Evolutionary conservation across 2,329 filamentous ascomycete species (phyloP).

Genomic region (Coniochaeta sp.): DNA sequence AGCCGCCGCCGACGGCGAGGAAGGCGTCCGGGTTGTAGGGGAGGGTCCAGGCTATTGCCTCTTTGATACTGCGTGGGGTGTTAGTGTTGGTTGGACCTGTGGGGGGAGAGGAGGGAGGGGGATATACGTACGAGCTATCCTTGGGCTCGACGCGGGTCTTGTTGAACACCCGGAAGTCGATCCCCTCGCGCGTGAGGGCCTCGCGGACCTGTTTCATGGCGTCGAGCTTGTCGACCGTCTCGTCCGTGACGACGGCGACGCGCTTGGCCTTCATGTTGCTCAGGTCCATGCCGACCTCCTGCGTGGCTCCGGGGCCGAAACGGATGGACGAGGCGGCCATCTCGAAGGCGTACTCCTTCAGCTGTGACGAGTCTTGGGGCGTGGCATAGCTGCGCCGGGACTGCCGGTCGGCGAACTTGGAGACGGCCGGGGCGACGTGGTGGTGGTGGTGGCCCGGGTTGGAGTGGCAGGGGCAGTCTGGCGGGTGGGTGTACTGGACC

Average conservation of each 20-base stretch:
- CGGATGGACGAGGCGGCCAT: slow-evolving; percentile 95
- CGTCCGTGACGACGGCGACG: slow-evolving; percentile 88
- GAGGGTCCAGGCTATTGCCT: slow-evolving; percentile 82
- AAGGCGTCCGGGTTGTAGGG: slow-evolving; percentile 80
- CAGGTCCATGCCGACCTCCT: slow-evolving; percentile 97
- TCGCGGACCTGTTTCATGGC: slow-evolving; percentile 88
- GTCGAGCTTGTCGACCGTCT: slow-evolving; percentile 71
- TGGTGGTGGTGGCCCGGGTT: slow-evolving; percentile 75
- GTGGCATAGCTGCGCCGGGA: slow-evolving; percentile 58
- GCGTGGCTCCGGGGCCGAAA: slow-evolving; percentile 87
- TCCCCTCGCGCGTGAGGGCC: slow-evolving; percentile 68
- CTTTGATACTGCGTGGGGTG: slow-evolving; percentile 60
- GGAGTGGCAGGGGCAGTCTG: slow-evolving; percentile 84
- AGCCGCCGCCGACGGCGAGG: slow-evolving; percentile 85
- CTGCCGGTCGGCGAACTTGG: slow-evolving; percentile 33
- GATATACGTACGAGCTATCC: slow-evolving; percentile 66
- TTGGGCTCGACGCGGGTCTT: slow-evolving; percentile 85
- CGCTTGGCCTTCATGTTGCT: slow-evolving; percentile 81
- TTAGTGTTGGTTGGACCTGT: background rate
- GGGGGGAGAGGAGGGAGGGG: background rate
- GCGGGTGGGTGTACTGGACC: slow-evolving; percentile 85
- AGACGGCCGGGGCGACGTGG: slow-evolving; percentile 51
- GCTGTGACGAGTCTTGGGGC: slow-evolving; percentile 60
- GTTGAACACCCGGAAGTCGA: slow-evolving; percentile 76
- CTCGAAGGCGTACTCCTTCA: slow-evolving; percentile 97